Conservation (phyloP, 257 asterid genomes). For the Solanum pinnatisectum region DNA sequence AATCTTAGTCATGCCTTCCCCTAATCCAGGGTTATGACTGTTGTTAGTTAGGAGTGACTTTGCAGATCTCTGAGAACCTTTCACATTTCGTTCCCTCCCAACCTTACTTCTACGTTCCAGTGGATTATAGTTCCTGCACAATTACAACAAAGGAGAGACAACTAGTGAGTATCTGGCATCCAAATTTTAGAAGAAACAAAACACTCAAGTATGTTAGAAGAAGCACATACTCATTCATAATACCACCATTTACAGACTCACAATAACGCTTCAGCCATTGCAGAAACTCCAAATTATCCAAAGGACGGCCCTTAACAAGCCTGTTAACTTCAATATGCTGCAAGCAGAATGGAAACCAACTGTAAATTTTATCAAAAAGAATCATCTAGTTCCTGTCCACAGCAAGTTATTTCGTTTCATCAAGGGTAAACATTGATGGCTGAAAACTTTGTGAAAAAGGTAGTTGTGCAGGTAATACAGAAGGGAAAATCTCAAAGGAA, state of each 20-base stretch:
- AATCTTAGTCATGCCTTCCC: conserved; percentile 35
- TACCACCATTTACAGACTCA: conserved; percentile 82
- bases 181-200: not conserved
- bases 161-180: not conserved
- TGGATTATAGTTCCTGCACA: conserved; percentile 67
- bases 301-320: conserved; percentile 82
- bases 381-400: not conserved
- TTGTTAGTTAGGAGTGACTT: conserved; percentile 70
- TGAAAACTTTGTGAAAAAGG: not conserved
- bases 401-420: not conserved
- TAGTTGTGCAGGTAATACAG: not conserved
- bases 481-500: not conserved
- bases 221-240: conserved; percentile 59
- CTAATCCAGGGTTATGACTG: conserved; percentile 29
- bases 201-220: not conserved
- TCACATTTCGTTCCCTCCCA: conserved; percentile 52
- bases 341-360: conserved; percentile 1
- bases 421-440: not conserved
- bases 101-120: conserved; percentile 80
- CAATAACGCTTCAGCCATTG: conserved; percentile 96
- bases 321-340: conserved; percentile 95
- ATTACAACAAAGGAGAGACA: conserved; percentile 5
- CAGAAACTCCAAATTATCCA: conserved; percentile 91
- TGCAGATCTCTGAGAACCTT: conserved; percentile 43
- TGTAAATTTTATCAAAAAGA: not conserved